phyloP scores from a whole-genome alignment of 805 yeast species.

The Saturnispora galanensis region DNA sequence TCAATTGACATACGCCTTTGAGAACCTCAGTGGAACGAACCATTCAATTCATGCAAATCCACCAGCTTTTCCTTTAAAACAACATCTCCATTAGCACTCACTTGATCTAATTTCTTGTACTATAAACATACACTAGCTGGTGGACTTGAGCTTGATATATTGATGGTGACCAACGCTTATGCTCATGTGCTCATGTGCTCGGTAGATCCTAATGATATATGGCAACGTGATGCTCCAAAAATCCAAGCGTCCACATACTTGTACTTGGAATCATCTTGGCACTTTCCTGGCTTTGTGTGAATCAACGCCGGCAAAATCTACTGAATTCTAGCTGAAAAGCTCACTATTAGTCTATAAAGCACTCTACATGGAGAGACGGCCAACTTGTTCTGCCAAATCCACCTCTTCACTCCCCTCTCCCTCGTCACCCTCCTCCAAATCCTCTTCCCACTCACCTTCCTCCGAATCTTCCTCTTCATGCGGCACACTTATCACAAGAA shows the following conservation, averaged over 20 bases:
- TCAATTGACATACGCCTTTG: too few relatives aligned
- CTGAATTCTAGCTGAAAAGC: too few relatives aligned
- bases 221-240: too few relatives aligned
- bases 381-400: background rate
- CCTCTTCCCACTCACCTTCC: slow-evolving; percentile 6
- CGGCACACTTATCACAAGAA: slow-evolving; percentile 11
- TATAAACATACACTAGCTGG: background rate
- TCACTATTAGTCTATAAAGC: background rate
- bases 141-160: background rate
- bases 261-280: background rate
- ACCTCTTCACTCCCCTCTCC: background rate
- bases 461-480: slow-evolving; percentile 8
- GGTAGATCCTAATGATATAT: too few relatives aligned
- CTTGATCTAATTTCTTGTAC: background rate
- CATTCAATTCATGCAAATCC: too few relatives aligned
- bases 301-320: too few relatives aligned
- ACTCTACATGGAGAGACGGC: background rate
- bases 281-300: background rate
- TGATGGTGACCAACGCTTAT: too few relatives aligned
- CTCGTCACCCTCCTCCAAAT: slow-evolving; percentile 8
- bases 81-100: too few relatives aligned
- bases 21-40: too few relatives aligned
- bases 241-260: too few relatives aligned
- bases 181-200: too few relatives aligned
- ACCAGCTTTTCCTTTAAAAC: too few relatives aligned